phyloP scores from a whole-genome alignment of 2,329 filamentous ascomycete species.

The Beauveria scarabaeidicola region DNA sequence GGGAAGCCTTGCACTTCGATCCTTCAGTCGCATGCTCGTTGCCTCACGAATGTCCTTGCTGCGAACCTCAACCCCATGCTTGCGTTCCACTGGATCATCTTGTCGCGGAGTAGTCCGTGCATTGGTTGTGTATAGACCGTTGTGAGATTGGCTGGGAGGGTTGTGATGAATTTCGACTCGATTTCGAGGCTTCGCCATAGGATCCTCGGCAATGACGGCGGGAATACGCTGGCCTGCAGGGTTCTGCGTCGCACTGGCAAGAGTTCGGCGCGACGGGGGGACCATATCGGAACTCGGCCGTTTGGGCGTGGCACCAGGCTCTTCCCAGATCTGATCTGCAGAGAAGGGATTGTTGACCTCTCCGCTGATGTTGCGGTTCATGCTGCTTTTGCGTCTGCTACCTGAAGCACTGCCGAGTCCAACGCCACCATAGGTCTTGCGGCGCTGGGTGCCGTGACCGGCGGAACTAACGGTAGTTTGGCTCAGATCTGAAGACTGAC shows the following conservation, averaged over 20 bases:
- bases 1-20: slow-evolving; percentile 78
- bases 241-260: slow-evolving; percentile 25
- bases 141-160: slow-evolving; percentile 71
- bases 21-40: slow-evolving; percentile 79
- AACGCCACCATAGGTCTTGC: slow-evolving; percentile 35
- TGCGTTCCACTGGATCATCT: slow-evolving; percentile 46
- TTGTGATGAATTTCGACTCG: slow-evolving; percentile 75
- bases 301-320: slow-evolving; percentile 48
- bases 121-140: slow-evolving; percentile 72
- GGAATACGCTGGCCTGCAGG: slow-evolving; percentile 13
- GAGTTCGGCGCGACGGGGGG: slow-evolving; percentile 22
- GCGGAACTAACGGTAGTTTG: slow-evolving; percentile 9
- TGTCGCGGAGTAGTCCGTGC: slow-evolving; percentile 23
- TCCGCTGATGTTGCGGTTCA: slow-evolving; percentile 62
- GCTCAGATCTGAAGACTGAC: slow-evolving; percentile 6
- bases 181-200: slow-evolving; percentile 32
- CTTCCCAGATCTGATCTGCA: slow-evolving; percentile 81
- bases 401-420: slow-evolving; percentile 28
- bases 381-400: slow-evolving; percentile 52
- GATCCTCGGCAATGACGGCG: slow-evolving; percentile 20
- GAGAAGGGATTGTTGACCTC: slow-evolving; percentile 60
- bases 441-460: slow-evolving; percentile 16
- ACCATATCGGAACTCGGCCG: slow-evolving; percentile 22
- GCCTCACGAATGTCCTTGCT: slow-evolving; percentile 82
- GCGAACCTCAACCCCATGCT: slow-evolving; percentile 75